Evolutionary conservation across 2,329 filamentous ascomycete genomes (phyloP), one percentile per base, ranked within the genome.

Genomic region (Pseudogymnoascus sp.): DNA sequence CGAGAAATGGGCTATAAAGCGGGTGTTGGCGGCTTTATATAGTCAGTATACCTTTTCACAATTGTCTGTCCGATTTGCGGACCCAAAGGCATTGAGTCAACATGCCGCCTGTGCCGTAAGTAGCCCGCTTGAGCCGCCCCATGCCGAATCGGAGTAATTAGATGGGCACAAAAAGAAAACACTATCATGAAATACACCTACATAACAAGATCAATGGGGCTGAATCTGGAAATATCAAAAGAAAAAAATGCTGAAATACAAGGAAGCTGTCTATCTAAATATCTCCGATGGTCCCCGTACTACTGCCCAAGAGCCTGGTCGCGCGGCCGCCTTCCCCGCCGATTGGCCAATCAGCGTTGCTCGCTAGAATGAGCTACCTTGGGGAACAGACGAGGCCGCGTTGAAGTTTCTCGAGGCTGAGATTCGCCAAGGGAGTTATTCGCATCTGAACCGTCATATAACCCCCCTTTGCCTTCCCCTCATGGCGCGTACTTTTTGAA

Each of bases 121-220:
- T 57, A 57, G 51, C 51, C 51, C 51, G 51, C 51, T 57, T 57
- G 51, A 57, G 29, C 51, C 51, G 29, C 51, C 51, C 51, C n/a
- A 34, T 57, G n/a, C 51, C 51, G 29, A 57, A 34, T 57, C 51
- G 29, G 29, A 57, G 10, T 34, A 29, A 57, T 57, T 18, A 34
- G 51, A 34, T 18, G 18, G 26, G 51, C 29, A 31, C 10, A 16
- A 34, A 21, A 21, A 7, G 29, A 12, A 34, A 34, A 31, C 8
- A 54, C 1, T 54, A 18, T 34, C 16, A 34, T 57, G 12, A 34
- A 57, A 57, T 31, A 57, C 4, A 57, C 51, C 51, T 57, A 57
- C 51, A 34, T 34, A 57, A 5, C 51, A 57, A 31, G 7, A 18
- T 29, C n/a, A 57, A 18, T 21, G 16, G 18, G 29, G n/a, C 16